phyloP scores from a whole-genome alignment of 129 eudicot genomes.

The Flaveria ramosissima region DNA sequence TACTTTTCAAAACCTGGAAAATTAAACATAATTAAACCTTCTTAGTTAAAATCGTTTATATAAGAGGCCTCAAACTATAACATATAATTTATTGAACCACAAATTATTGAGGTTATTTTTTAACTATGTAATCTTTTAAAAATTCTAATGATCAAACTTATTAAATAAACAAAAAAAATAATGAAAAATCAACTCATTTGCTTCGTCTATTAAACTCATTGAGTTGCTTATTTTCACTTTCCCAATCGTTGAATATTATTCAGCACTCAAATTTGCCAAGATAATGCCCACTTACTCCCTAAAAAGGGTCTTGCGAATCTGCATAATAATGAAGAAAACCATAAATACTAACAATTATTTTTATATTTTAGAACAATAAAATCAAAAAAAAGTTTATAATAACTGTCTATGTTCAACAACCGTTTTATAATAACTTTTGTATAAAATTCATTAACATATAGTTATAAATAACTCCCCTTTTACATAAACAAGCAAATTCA shows the following conservation, averaged over 20 bases:
- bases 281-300: slow-evolving; percentile 22
- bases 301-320: slow-evolving; percentile 69
- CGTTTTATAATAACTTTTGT: background rate
- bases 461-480: background rate
- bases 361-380: background rate
- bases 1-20: too few species aligned
- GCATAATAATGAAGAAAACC: slow-evolving; percentile 16
- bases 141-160: slow-evolving; percentile 7
- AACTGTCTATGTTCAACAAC: background rate
- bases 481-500: background rate
- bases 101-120: too few species aligned
- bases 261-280: slow-evolving; percentile 14
- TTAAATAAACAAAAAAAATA: background rate
- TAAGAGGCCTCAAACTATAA: too few species aligned
- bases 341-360: background rate
- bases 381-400: background rate
- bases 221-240: slow-evolving; percentile 31
- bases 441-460: background rate
- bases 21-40: too few species aligned
- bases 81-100: too few species aligned
- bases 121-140: too few species aligned
- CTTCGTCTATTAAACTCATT: slow-evolving; percentile 2
- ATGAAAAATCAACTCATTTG: slow-evolving; percentile 10
- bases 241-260: slow-evolving; percentile 19
- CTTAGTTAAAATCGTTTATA: too few species aligned